Percentiles rank a stretch among this genome's conserved stretches.
These are phyloP conservation scores for Fraxinus ornus DNA, from an alignment of 305 asterid species.

Conservation along the genomic window DNA sequence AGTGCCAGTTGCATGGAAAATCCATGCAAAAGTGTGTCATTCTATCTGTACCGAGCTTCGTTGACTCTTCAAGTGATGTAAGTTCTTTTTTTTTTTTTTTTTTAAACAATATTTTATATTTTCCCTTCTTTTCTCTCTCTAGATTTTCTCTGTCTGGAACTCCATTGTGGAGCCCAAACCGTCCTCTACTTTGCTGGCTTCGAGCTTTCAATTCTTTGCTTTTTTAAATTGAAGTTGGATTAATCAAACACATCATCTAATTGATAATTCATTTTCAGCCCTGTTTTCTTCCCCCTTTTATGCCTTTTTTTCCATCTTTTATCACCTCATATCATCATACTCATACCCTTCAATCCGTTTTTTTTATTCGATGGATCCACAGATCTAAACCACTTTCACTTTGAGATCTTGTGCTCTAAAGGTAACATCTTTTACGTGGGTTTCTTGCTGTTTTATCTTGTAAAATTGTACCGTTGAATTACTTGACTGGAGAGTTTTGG, in stretches of 20 bases:
- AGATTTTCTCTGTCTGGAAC: slow-evolving; percentile 19
- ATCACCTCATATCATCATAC: slow-evolving; percentile 19
- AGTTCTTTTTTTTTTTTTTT: neutral
- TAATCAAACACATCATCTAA: slow-evolving; percentile 26
- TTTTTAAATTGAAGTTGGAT: slow-evolving; percentile 31
- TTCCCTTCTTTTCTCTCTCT: neutral
- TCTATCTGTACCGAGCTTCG: neutral
- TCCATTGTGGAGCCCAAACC: slow-evolving; percentile 35
- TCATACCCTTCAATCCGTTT: slow-evolving; percentile 25
- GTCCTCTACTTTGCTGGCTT: slow-evolving; percentile 47
- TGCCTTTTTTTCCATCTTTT: slow-evolving; percentile 8
- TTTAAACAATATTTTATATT: neutral
- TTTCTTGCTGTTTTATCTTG: neutral
- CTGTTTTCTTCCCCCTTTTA: neutral
- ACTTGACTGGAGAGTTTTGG: slow-evolving; percentile 13
- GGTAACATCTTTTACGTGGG: slow-evolving; percentile 35
- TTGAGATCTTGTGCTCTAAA: slow-evolving; percentile 17
- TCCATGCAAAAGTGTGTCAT: slow-evolving; percentile 1
- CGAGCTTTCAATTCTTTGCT: slow-evolving; percentile 35
- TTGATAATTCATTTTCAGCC: slow-evolving; percentile 6
- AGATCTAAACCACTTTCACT: slow-evolving; percentile 50
- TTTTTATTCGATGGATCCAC: slow-evolving; percentile 52
- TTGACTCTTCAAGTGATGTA: neutral
- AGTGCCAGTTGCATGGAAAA: slow-evolving; percentile 17
- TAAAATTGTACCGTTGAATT: neutral